A percentile compares a stretch with the other conserved stretches of the same genome.
Conservation (phyloP, 371 early-diverging fungal genomes). For the Apophysomyces variabilis region DNA sequence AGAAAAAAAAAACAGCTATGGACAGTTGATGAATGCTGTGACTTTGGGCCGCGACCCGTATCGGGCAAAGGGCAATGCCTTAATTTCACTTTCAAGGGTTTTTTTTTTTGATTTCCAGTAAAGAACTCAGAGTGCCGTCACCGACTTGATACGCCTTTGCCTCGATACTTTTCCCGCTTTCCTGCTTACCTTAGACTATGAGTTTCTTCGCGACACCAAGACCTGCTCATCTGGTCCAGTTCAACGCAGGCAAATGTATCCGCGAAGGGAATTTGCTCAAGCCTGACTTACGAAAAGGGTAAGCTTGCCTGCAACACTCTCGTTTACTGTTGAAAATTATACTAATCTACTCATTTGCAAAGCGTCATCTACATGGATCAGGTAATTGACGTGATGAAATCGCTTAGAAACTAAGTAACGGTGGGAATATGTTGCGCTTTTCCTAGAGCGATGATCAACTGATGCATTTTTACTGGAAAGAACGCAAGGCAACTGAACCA, state of each 20-base stretch:
- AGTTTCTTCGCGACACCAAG: slow-evolving; percentile 41
- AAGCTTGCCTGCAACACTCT: slow-evolving; percentile 11
- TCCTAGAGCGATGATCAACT: slow-evolving; percentile 66
- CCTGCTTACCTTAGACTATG: slow-evolving; percentile 17
- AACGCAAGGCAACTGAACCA: slow-evolving; percentile 49
- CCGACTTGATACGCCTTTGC: too few species aligned
- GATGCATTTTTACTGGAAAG: slow-evolving; percentile 81
- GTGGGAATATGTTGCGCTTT: background rate
- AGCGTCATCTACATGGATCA: slow-evolving; percentile 62
- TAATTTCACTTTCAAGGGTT: too few species aligned
- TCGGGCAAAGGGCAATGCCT: too few species aligned
- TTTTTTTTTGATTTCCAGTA: too few species aligned
- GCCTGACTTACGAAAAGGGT: slow-evolving; percentile 80
- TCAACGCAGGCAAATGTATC: slow-evolving; percentile 80
- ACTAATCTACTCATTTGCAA: background rate
- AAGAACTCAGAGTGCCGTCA: too few species aligned
- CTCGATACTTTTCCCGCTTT: background rate
- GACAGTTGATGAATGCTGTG: too few species aligned
- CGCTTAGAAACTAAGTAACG: too few species aligned
- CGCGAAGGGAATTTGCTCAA: slow-evolving; percentile 68
- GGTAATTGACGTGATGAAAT: slow-evolving; percentile 26
- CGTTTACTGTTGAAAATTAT: background rate
- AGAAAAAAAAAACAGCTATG: too few species aligned
- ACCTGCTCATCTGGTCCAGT: slow-evolving; percentile 56
- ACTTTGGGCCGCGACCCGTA: too few species aligned